phyloP scores from a whole-genome alignment of 2,329 filamentous ascomycete genomes.

The Claviceps humidiphila region DNA sequence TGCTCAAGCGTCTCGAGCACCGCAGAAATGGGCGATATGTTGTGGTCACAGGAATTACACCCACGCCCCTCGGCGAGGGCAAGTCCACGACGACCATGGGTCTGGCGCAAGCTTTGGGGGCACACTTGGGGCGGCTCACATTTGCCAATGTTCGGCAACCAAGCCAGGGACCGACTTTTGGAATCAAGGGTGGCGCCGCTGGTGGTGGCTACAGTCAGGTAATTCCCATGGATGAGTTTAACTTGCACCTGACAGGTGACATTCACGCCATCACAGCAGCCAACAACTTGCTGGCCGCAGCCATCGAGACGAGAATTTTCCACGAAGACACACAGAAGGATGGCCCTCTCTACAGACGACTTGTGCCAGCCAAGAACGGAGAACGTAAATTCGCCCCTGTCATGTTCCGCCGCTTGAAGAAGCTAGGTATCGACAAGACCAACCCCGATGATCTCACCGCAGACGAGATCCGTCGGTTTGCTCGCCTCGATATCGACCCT shows the following conservation, averaged over 20 bases:
- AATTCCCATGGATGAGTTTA: constrained; percentile 99
- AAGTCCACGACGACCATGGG: constrained; percentile 98
- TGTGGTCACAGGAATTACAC: constrained; percentile 89
- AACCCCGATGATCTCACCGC: constrained; percentile 80
- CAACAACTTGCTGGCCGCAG: constrained; percentile 91
- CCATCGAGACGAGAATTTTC: constrained; percentile 96
- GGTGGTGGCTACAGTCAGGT: constrained; percentile 98
- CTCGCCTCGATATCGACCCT: constrained; percentile 90
- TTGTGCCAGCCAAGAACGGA: constrained; percentile 84
- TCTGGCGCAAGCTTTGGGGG: constrained; percentile 81
- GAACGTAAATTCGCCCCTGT: constrained; percentile 75
- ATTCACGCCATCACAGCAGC: constrained; percentile 95
- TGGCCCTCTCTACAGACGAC: constrained; percentile 68
- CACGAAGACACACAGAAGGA: constrained; percentile 95
- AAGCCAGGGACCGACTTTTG: constrained; percentile 93
- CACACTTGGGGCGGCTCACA: constrained; percentile 71
- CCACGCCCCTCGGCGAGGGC: constrained; percentile 89
- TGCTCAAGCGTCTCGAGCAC: constrained; percentile 75
- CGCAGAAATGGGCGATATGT: constrained; percentile 83
- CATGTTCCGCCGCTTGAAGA: constrained; percentile 88
- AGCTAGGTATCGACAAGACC: constrained; percentile 91
- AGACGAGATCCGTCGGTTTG: constrained; percentile 79
- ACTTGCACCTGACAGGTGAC: constrained; percentile 91
- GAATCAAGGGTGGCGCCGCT: constrained; percentile 95
- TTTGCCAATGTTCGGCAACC: constrained; percentile 97